A percentile compares a stretch with the other conserved stretches of the same genome.
These are phyloP conservation scores for Citeromyces siamensis DNA, from an alignment of 1,139 yeast species.

Conservation along the genomic window DNA sequence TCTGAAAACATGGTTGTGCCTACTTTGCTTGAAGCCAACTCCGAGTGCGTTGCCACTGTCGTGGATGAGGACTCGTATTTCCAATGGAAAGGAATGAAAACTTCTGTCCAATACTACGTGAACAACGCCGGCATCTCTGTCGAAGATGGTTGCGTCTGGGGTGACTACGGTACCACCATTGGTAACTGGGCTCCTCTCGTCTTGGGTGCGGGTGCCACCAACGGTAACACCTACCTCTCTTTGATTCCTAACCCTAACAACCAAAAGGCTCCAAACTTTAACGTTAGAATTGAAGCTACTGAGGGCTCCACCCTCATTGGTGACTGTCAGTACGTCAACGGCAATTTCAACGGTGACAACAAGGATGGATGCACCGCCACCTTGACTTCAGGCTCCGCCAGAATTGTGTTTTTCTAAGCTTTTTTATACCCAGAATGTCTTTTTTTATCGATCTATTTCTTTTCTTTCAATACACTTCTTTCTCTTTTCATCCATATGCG, in stretches of 20 bases:
- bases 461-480: too few species aligned
- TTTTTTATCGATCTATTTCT: too few species aligned
- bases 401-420: slow-evolving; percentile 45
- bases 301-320: slow-evolving; percentile 60
- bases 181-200: slow-evolving; percentile 99
- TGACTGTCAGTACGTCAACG: slow-evolving; percentile 69
- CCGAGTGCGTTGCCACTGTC: slow-evolving; percentile 54
- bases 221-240: slow-evolving; percentile 76
- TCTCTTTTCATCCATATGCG: too few species aligned
- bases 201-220: slow-evolving; percentile 82
- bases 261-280: slow-evolving; percentile 63
- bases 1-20: slow-evolving; percentile 97
- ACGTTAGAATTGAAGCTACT: slow-evolving; percentile 71
- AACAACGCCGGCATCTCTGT: slow-evolving; percentile 90
- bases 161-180: slow-evolving; percentile 59
- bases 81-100: slow-evolving; percentile 69
- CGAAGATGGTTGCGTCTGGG: slow-evolving; percentile 93
- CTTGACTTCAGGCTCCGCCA: slow-evolving; percentile 72
- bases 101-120: slow-evolving; percentile 94
- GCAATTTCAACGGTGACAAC: slow-evolving; percentile 55
- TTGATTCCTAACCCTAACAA: slow-evolving; percentile 95
- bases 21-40: slow-evolving; percentile 66
- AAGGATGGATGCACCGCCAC: slow-evolving; percentile 89
- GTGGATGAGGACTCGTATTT: slow-evolving; percentile 71
- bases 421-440: not conserved